These are phyloP conservation scores for Penicillium sumatraense DNA, from an alignment of 2,329 filamentous ascomycete species.

Conservation along the genomic window DNA sequence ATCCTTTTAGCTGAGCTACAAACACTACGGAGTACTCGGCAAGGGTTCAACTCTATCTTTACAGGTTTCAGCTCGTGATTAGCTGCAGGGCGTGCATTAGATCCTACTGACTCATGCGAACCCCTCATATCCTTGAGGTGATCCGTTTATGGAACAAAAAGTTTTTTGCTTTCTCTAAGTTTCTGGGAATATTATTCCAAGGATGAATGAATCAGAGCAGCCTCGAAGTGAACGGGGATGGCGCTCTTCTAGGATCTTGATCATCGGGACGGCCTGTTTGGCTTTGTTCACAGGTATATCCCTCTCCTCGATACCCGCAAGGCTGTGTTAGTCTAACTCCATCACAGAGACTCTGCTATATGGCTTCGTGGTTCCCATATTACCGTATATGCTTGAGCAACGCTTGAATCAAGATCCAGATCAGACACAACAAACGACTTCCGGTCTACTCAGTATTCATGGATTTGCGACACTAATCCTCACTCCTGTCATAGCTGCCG, in stretches of 20 bases:
- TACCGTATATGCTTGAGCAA: conserved; percentile 26
- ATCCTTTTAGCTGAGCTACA: background rate
- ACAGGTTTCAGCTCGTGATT: background rate
- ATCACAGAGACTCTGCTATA: conserved; percentile 29
- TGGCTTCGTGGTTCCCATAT: conserved; percentile 29
- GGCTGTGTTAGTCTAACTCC: background rate
- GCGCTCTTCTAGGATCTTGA: background rate
- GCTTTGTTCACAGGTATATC: background rate
- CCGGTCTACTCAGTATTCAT: conserved; percentile 22
- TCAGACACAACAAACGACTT: conserved; percentile 20
- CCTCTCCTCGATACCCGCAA: background rate
- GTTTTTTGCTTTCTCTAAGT: no score
- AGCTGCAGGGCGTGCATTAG: background rate
- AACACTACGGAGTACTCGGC: no score
- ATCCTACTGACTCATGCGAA: conserved; percentile 2
- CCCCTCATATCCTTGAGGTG: background rate
- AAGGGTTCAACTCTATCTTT: background rate
- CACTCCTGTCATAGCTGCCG: conserved; percentile 15
- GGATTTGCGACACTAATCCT: conserved; percentile 20
- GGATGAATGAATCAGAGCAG: background rate
- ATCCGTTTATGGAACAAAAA: background rate
- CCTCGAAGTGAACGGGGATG: background rate
- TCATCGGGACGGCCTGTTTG: background rate
- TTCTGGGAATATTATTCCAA: no score
- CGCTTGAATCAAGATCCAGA: conserved; percentile 23